Conservation (phyloP, 139 green algal genomes). For the Closterium sp. region DNA sequence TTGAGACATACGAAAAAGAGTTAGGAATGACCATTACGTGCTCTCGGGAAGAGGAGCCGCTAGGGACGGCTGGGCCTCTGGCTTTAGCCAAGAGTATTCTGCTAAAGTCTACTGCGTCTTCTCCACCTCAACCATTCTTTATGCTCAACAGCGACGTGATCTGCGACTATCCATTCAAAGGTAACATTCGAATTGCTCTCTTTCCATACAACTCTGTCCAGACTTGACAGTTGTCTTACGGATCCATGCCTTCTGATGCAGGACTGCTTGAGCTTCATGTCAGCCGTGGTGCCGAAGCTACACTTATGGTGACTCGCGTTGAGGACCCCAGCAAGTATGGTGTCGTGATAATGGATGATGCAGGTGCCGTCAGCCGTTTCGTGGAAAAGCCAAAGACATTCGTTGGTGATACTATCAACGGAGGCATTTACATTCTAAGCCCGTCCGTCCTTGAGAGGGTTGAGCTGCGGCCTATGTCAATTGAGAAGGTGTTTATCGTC, state of each 20-base stretch:
- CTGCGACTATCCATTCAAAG: constrained; percentile 87
- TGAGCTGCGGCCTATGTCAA: constrained; percentile 80
- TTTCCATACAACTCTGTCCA: background rate
- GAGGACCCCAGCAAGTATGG: constrained; percentile 85
- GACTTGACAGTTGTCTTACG: background rate
- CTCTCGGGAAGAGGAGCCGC: constrained; percentile 87
- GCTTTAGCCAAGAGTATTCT: constrained; percentile 80
- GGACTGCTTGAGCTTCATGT: constrained; percentile 76
- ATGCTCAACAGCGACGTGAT: constrained; percentile 97
- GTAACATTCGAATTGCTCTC: constrained; percentile 42
- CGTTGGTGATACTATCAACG: constrained; percentile 98
- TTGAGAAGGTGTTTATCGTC: constrained; percentile 14
- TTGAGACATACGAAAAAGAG: constrained; percentile 91
- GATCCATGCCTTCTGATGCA: background rate
- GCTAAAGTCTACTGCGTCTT: constrained; percentile 63
- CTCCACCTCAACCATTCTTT: constrained; percentile 85
- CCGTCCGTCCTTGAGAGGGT: constrained; percentile 86
- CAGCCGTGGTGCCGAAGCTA: constrained; percentile 76
- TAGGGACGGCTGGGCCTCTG: constrained; percentile 92
- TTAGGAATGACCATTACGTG: constrained; percentile 81
- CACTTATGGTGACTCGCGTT: constrained; percentile 85
- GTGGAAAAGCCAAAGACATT: constrained; percentile 76
- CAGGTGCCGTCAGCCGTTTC: constrained; percentile 82
- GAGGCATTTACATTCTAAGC: constrained; percentile 89
- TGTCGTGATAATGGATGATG: constrained; percentile 87